Conservation (phyloP, 2,329 filamentous ascomycete species). For the Diaporthe vexans region DNA sequence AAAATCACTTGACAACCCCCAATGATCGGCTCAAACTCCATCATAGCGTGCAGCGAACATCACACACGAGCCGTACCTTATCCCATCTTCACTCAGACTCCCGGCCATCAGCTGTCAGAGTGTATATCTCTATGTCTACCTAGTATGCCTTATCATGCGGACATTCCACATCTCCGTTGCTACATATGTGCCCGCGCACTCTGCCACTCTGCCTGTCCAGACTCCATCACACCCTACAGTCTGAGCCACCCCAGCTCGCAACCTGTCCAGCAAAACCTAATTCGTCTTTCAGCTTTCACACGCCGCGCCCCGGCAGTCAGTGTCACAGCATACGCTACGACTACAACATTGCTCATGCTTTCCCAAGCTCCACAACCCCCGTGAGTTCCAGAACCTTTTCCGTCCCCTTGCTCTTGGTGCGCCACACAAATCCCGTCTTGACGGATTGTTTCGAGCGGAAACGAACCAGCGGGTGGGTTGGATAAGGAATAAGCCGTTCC, state of each 20-base stretch:
- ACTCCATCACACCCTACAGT: not conserved
- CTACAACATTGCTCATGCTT: not conserved
- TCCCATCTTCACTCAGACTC: not conserved
- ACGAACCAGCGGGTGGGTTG: not conserved
- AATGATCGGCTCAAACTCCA: slow-evolving; percentile 20
- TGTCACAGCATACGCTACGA: not conserved
- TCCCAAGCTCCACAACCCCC: not conserved
- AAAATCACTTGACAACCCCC: slow-evolving; percentile 2
- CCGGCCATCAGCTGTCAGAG: not conserved
- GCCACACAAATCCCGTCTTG: slow-evolving; percentile 5
- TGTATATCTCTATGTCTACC: not conserved
- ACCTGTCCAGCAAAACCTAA: slow-evolving; percentile 15
- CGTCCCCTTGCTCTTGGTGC: not conserved
- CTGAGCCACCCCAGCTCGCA: slow-evolving; percentile 16
- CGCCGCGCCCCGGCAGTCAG: slow-evolving; percentile 6
- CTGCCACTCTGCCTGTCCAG: not conserved
- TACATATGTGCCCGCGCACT: not conserved
- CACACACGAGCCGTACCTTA: slow-evolving; percentile 10
- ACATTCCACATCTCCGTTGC: slow-evolving; percentile 20
- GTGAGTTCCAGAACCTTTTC: slow-evolving; percentile 27
- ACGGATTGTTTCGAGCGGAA: slow-evolving; percentile 30
- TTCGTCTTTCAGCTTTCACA: slow-evolving; percentile 11
- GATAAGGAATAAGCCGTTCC: not conserved
- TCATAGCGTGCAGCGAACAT: slow-evolving; percentile 26
- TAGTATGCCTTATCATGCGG: slow-evolving; percentile 5